Evolutionary conservation across 176 grass and related monocot species (phyloP), one percentile per base, ranked within the genome.

Genomic region (Dendrocalamus sinicus): DNA sequence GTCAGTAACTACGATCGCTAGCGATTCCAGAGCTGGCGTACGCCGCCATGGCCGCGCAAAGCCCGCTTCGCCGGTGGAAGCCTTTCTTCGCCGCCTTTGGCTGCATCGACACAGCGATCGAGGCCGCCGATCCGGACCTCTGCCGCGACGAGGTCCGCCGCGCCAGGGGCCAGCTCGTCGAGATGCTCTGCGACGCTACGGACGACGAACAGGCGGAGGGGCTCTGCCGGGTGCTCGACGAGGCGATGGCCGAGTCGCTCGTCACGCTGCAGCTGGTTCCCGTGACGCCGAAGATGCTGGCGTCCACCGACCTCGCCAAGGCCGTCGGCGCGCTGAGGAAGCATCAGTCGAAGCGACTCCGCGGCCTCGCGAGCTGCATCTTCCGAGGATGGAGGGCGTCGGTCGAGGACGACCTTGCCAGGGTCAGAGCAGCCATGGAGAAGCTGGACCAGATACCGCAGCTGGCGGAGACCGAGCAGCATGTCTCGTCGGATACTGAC

Each of bases 341-440:
- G 19, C 85, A 87, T 77, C 45, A 65, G 22, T 87, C 77, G 4
- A 69, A 28, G 32, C 45, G 59, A 4, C 15, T 81, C 58, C 85
- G 69, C 7, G 1, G 60, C 45, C 77, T 87, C 46, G 85, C 85
- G 15, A 5, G 46, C 5, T 58, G 40, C 32, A 41, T 80, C 44
- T 5, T 80, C 6, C 3, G 12, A 26, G 9, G 3, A 13, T 86
- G 84, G 54, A 72, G 53, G 65, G 40, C 65, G 0, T 70, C 84
- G 39, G 51, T 47, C n/a, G 17, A 86, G 57, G 11, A 39, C 16
- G 77, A 74, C 3, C 69, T 73, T 11, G 15, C 9, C 46, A 37
- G 14, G 20, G 64, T 53, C 16, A 4, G 4, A 7, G 55, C 23
- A 3, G 6, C 52, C 53, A 20, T 83, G 68, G 37, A 71, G 5